phyloP scores from a whole-genome alignment of 768 basidiomycete genomes.

The Suillus discolor region DNA sequence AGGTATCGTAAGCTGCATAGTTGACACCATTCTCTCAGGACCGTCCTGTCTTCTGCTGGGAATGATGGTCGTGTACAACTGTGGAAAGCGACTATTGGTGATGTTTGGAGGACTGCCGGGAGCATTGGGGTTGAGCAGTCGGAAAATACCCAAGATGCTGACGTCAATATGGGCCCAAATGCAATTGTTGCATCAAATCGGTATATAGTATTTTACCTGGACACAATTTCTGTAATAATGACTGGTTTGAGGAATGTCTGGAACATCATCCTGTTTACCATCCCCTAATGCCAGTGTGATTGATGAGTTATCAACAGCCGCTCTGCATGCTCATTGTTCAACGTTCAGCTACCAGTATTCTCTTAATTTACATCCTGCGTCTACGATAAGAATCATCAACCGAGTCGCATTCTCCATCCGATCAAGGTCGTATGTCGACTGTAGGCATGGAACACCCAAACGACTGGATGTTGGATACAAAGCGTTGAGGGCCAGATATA shows the following conservation, averaged over 20 bases:
- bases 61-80: slow-evolving; percentile 82
- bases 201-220: background rate
- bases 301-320: background rate
- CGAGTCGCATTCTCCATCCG: background rate
- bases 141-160: slow-evolving; percentile 47
- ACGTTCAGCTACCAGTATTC: background rate
- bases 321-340: background rate
- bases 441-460: background rate
- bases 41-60: slow-evolving; percentile 80
- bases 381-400: background rate
- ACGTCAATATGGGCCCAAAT: slow-evolving; percentile 48
- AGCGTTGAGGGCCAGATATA: background rate
- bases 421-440: background rate
- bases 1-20: slow-evolving; percentile 1
- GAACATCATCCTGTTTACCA: background rate
- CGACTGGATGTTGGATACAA: background rate
- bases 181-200: slow-evolving; percentile 9
- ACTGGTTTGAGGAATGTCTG: background rate
- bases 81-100: slow-evolving; percentile 85
- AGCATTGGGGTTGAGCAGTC: slow-evolving; percentile 81
- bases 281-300: background rate
- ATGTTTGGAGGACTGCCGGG: slow-evolving; percentile 83
- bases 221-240: background rate
- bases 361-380: background rate
- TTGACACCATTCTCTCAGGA: slow-evolving; percentile 47